A percentile compares a stretch with the other conserved stretches of the same genome.
These are phyloP conservation scores for Penicillium digitatum DNA, from an alignment of 2,329 filamentous ascomycete genomes.

Conservation along the genomic window DNA sequence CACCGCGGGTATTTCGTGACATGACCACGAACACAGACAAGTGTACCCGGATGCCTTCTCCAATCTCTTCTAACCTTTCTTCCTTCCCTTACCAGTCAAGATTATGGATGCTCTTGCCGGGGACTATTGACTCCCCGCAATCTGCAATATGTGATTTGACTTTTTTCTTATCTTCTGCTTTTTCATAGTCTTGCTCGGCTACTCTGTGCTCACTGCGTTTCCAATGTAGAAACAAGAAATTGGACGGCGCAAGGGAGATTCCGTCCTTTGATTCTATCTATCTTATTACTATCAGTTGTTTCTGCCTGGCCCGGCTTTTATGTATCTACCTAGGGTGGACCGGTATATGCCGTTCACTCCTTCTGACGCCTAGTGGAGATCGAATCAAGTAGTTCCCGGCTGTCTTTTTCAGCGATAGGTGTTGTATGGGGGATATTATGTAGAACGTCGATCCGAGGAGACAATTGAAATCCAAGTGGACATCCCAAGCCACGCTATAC, in stretches of 20 bases:
- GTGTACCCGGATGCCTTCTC: not conserved
- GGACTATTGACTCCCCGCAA: conserved; percentile 9
- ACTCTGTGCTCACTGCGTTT: conserved; percentile 18
- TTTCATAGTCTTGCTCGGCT: conserved; percentile 2
- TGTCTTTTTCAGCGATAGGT: not conserved
- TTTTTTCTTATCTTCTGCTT: not conserved
- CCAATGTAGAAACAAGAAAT: conserved; percentile 27
- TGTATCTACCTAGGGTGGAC: conserved; percentile 8
- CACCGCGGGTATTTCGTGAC: not conserved
- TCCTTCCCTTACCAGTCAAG: not conserved
- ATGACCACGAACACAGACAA: not conserved
- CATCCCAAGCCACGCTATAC: not conserved
- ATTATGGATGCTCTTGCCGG: conserved; percentile 2
- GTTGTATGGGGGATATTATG: not conserved
- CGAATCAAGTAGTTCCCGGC: conserved; percentile 1
- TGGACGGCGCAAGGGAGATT: conserved; percentile 21
- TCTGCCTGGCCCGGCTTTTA: conserved; percentile 2
- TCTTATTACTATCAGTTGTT: conserved; percentile 8
- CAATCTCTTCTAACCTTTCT: not conserved
- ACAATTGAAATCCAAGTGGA: not conserved
- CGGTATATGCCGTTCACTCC: conserved; percentile 11
- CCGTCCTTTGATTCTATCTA: conserved; percentile 14
- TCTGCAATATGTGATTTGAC: conserved; percentile 1
- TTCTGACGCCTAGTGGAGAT: conserved; percentile 6
- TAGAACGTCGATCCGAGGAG: not conserved